Base-by-base conservation (phyloP, 1,284 basidiomycete genomes). In the Exobasidium cylindrosporum region DNA sequence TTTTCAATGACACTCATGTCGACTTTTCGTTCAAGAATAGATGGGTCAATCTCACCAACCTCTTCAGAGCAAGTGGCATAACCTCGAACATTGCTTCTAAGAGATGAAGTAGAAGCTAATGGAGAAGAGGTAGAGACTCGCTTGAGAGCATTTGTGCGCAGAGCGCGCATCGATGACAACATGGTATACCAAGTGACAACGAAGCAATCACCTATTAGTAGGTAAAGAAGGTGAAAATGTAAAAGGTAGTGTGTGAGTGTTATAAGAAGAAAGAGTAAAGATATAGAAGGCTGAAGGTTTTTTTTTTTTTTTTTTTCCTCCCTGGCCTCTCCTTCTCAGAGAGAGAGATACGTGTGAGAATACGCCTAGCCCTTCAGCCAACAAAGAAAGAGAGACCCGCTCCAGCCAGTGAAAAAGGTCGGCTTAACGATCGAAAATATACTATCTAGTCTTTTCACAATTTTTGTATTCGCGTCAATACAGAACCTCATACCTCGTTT, bases 1-100 rank as follows among this genome's bases (percentile, higher is more conserved):
- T 70, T 70, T 67, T 79, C 77, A 60, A 77, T 66, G 57, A 64
- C 53, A 66, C 72, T 74, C 69, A 79, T 74, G 66, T 79, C 77
- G 56, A 79, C 75, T 67, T 78, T 78, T 57, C 70, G 71, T 68
- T 76, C 69, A 55, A 75, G 74, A 58, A 77, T 66, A 6, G 68
- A 70, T 46, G 68, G 60, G 28, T 67, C 64, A 57, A 77, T 70
- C 44, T 68, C 64, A 47, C 69, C 59, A 31, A 69, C 77, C 47
- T 78, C 76, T 66, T 79, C 77, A 52, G 77, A 66, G 11, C 40
- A 55, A 45, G 77, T 79, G 40, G 76, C 76, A 63, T 77, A 74
- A 44, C 70, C 70, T 60, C 77, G 73, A 46, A 57, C 47, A 50
- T 21, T 28, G n/a, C 21, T 24, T 26, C 54, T 14, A 28, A 55